Evolutionary conservation across 1,139 yeast genomes (phyloP).

Genomic region (Pichia sp.): DNA sequence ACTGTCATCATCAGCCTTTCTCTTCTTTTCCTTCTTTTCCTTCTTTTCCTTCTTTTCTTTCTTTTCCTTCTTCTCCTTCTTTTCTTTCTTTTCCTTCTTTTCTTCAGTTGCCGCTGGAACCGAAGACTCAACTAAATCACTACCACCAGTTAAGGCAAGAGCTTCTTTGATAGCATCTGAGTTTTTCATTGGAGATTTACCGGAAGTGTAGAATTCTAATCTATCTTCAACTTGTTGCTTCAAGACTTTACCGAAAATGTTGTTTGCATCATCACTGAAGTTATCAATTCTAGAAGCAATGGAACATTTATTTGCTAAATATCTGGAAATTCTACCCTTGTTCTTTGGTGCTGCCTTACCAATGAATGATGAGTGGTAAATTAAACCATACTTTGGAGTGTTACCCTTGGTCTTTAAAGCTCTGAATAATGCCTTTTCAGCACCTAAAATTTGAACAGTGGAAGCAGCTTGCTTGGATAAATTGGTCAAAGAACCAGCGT

Average conservation of each 20-base stretch:
- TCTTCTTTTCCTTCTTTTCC: constrained; percentile 35
- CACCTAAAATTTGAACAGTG: constrained; percentile 96
- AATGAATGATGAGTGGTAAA: constrained; percentile 93
- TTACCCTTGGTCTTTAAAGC: constrained; percentile 97
- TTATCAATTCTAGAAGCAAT: constrained; percentile 98
- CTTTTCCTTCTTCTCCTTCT: constrained; percentile 41
- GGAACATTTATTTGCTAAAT: constrained; percentile 97
- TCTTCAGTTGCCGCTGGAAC: constrained; percentile 39
- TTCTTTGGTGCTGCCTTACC: constrained; percentile 96
- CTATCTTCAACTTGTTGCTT: constrained; percentile 98
- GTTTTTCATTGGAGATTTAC: constrained; percentile 94
- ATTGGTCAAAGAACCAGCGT: constrained; percentile 95
- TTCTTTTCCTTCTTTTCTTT: constrained; percentile 41
- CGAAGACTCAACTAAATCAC: constrained; percentile 31
- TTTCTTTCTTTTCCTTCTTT: constrained; percentile 47
- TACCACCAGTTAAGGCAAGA: constrained; percentile 51
- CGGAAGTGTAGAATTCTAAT: constrained; percentile 90
- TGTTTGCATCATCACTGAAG: constrained; percentile 80
- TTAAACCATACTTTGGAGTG: constrained; percentile 96
- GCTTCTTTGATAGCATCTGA: constrained; percentile 91
- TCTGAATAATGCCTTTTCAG: constrained; percentile 97
- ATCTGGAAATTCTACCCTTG: constrained; percentile 98
- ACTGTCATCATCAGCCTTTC: constrained; percentile 39
- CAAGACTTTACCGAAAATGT: constrained; percentile 82
- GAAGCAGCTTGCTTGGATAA: constrained; percentile 98